These are phyloP conservation scores for Nicotiana undulata DNA, from an alignment of 257 asterid genomes.

Conservation along the genomic window DNA sequence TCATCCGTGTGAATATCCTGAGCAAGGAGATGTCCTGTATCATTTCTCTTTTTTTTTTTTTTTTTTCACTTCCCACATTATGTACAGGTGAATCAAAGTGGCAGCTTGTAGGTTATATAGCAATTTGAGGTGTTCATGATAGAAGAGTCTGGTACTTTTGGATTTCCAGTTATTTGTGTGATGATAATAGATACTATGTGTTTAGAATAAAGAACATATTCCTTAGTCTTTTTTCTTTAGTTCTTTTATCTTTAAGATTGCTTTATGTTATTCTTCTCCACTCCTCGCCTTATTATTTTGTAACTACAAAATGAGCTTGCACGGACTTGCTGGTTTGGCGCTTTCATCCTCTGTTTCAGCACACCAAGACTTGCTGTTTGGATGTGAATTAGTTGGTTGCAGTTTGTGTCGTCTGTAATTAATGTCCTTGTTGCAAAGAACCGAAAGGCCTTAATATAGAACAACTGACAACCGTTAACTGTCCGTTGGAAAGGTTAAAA, in stretches of 20 bases:
- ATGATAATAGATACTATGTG: not conserved
- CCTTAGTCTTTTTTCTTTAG: not conserved
- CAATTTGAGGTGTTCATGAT: slow-evolving; percentile 1
- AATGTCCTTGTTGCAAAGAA: no score
- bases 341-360: no score
- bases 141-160: not conserved
- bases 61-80: not conserved
- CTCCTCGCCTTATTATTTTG: not conserved
- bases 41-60: not conserved
- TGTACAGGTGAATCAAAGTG: not conserved
- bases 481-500: no score
- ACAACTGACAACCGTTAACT: no score
- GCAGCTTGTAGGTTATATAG: not conserved
- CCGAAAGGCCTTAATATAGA: no score
- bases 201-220: not conserved
- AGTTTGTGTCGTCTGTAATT: not conserved
- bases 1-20: not conserved
- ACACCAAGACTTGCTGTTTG: not conserved
- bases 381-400: not conserved
- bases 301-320: not conserved
- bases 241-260: not conserved
- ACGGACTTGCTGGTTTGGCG: no score
- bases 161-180: not conserved
- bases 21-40: not conserved
- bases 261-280: not conserved